Percentiles rank a stretch among this genome's conserved stretches.
Conservation (phyloP, 2,329 filamentous ascomycete genomes). For the Xenoacremonium recifei region DNA sequence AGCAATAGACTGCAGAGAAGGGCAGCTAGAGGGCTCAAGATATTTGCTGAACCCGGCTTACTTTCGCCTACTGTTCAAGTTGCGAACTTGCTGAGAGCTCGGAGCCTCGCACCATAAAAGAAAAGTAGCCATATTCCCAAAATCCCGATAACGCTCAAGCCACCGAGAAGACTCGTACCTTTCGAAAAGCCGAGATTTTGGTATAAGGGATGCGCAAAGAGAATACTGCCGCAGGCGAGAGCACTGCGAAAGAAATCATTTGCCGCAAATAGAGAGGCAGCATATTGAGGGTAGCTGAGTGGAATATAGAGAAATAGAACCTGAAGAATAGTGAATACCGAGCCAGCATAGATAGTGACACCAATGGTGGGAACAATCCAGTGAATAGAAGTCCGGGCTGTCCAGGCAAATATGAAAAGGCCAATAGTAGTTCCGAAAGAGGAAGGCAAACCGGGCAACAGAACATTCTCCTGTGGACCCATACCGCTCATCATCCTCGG, state of each 20-base stretch:
- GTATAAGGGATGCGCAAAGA: slow-evolving; percentile 3
- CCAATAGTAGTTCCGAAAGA: slow-evolving; percentile 33
- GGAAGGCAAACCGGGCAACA: slow-evolving; percentile 36
- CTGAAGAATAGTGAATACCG: slow-evolving; percentile 25
- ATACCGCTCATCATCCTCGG: background rate
- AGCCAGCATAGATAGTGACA: slow-evolving; percentile 32
- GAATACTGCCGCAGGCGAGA: background rate
- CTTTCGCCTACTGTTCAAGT: background rate
- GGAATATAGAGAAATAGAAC: slow-evolving; percentile 37
- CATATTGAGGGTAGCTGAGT: slow-evolving; percentile 44
- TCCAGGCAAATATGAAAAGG: slow-evolving; percentile 40
- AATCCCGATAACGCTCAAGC: slow-evolving; percentile 2
- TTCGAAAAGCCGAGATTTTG: slow-evolving; percentile 1
- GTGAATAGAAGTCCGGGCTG: slow-evolving; percentile 23
- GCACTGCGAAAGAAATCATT: slow-evolving; percentile 44
- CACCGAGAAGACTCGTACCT: background rate
- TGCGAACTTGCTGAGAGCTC: background rate
- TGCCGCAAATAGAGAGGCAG: slow-evolving; percentile 50
- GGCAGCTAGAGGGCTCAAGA: background rate
- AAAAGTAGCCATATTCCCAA: slow-evolving; percentile 1
- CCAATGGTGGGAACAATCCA: slow-evolving; percentile 37
- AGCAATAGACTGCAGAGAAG: background rate
- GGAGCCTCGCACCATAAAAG: slow-evolving; percentile 2
- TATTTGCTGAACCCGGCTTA: background rate
- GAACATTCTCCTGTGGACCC: background rate